Conservation (phyloP, 1,284 basidiomycete genomes). For the Termitomyces sp. region DNA sequence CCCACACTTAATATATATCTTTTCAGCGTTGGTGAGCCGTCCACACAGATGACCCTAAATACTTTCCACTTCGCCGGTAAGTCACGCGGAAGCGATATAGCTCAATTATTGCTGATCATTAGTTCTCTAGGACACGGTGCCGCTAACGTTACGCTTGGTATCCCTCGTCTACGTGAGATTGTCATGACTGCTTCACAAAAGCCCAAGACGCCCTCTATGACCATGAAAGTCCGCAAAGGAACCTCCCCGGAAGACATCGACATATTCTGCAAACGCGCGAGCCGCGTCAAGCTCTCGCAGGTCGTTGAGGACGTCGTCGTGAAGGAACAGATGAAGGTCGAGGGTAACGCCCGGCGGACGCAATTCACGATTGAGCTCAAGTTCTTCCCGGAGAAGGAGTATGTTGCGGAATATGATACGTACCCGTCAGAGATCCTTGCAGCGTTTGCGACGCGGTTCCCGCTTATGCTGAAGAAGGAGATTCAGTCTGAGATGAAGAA, state of each 20-base stretch:
- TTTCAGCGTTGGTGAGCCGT: conserved; percentile 91
- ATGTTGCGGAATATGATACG: conserved; percentile 82
- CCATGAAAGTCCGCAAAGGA: conserved; percentile 64
- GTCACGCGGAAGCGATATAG: conserved; percentile 20
- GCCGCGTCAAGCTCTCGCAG: conserved; percentile 84
- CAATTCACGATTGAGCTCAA: conserved; percentile 80
- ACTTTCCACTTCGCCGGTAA: conserved; percentile 98
- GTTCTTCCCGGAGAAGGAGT: conserved; percentile 88
- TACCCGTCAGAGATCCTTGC: conserved; percentile 70
- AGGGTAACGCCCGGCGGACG: conserved; percentile 69
- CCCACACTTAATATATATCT: conserved; percentile 8
- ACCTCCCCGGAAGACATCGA: conserved; percentile 58
- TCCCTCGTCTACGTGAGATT: conserved; percentile 97
- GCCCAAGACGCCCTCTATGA: conserved; percentile 99
- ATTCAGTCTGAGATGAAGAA: conserved; percentile 85
- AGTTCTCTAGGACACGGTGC: conserved; percentile 82
- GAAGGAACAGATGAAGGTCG: conserved; percentile 71
- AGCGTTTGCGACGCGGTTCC: conserved; percentile 75
- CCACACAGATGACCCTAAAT: conserved; percentile 99
- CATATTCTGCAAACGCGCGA: conserved; percentile 88
- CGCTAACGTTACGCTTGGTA: conserved; percentile 98
- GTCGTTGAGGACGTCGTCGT: conserved; percentile 85
- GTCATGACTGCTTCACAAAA: conserved; percentile 98
- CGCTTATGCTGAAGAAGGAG: conserved; percentile 82
- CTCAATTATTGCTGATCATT: conserved; percentile 8